Conservation (phyloP, 2,329 filamentous ascomycete species). For the Alternaria gansuensis region DNA sequence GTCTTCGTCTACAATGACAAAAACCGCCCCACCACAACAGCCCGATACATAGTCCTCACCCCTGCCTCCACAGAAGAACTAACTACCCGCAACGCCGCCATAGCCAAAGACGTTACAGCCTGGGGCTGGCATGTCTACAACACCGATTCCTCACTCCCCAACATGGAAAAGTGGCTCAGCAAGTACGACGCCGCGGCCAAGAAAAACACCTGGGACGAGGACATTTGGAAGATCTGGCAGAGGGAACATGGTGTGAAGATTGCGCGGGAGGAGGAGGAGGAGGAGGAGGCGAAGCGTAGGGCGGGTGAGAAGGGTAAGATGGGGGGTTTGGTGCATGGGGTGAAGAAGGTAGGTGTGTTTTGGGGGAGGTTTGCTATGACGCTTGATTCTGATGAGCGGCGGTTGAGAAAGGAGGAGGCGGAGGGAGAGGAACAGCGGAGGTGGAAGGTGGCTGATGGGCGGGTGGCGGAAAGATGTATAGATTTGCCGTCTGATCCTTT, state of each 20-base stretch:
- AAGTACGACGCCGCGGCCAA: neutral
- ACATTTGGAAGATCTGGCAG: slow-evolving; percentile 19
- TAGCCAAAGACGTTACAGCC: slow-evolving; percentile 7
- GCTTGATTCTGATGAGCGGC: neutral
- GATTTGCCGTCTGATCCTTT: neutral
- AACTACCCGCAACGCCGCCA: slow-evolving; percentile 1
- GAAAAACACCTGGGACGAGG: slow-evolving; percentile 3
- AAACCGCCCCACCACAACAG: slow-evolving; percentile 9
- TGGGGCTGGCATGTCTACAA: slow-evolving; percentile 15
- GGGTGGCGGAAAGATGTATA: neutral
- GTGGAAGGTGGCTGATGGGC: neutral
- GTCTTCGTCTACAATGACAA: neutral
- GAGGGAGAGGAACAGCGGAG: neutral
- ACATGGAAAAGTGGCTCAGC: neutral
- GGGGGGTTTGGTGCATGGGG: neutral
- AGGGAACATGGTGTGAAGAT: slow-evolving; percentile 12
- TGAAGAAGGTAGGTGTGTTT: neutral
- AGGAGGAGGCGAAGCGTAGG: neutral
- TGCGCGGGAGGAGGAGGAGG: too few species aligned
- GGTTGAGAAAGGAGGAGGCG: neutral
- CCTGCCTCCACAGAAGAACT: neutral
- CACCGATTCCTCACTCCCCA: neutral
- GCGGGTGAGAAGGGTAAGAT: neutral
- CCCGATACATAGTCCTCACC: slow-evolving; percentile 9
- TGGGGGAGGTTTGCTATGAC: neutral